Base-by-base conservation (phyloP, 352 stramenopile species). In the Globisporangium spiculum region DNA sequence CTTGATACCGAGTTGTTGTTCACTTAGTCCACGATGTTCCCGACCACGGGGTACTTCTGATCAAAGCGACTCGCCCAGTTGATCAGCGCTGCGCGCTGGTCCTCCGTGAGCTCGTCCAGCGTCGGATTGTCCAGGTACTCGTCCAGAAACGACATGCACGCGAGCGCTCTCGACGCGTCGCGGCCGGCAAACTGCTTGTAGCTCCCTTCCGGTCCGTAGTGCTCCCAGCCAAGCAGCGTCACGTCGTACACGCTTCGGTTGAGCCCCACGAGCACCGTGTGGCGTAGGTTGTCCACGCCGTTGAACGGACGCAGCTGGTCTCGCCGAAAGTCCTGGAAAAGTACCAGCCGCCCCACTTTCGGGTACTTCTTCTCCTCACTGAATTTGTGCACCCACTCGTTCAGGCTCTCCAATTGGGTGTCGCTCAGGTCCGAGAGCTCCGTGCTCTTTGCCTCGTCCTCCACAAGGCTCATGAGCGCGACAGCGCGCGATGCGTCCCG, bases 51-150 rank as follows among this genome's bases (percentile, higher is more conserved):
- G 78, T 99, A 99, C 69, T 94, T 95, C 54, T 90, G 75, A 67
- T 96, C 77, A 78, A 99, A 98, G 63, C 90, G 96, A 59, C 91
- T 88, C 36, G 90, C 85, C 97, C 97, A 99, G 78, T 99, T 96
- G 18, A 88, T 70, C 54, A 99, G 79, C 36, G 96, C 86, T 59
- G 91, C 90, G 36, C 80, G 74, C 73, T 99, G 87, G 60, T 93
- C 91, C 32, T 88, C 73, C 0, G 83, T 89, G 36, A 99, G 83
- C 69, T 94, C 89, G 68, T 88, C 85, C 32, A 96, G 70, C 50
- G 68, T 77, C 18, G 84, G 77, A 71, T 96, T 90, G 64, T 97
- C 89, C 7, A 98, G 68, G 70, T 94, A 85, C 22, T 91, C 93
- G 1, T 84, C 75, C 68, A 98, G 86, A 61, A 99, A 94, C 67